Evolutionary conservation across 768 basidiomycete species (phyloP), one percentile per base, ranked within the genome.

Genomic region (Collybia mongolica): DNA sequence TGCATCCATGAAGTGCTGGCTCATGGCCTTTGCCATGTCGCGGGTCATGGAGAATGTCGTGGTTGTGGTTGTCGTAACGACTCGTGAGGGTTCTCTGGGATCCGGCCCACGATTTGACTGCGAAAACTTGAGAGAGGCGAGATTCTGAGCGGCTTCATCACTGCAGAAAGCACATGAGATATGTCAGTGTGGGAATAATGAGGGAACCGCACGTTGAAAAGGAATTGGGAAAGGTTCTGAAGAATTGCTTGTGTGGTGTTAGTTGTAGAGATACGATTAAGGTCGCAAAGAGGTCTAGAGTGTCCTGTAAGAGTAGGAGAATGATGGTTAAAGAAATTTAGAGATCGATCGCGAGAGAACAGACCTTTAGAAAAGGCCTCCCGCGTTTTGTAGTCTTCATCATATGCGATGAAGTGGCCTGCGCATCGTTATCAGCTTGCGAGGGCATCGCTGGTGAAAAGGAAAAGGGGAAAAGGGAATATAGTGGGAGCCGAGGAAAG

Each of bases 41-140:
- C 97, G 88, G 58, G 93, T 93, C 97, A 99, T 98, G 54, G 93
- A 93, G 75, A 99, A 99, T 28, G 97, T 99, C 38, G 97, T 99
- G 5, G 97, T 98, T 5, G 97, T 99, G 0, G 97, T 99, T 0
- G 97, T 99, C 62, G 97, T 99, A 65, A 99, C 90, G 70, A 99
- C 93, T 64, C 97, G 88, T 69, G 91, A 86, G 61, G 94, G 93
- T 71, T 99, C 97, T 74, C 93, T 88, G 59, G 97, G 96, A 79
- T 99, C 97, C 64, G 95, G 90, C 60, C 93, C 90, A 65, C 97
- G 92, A 75, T 94, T 96, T 48, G 97, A 98, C 74, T 99, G 97
- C 24, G 97, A 96, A 68, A 99, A 99, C 69, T 98, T 98, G 64
- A 99, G 84, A 2, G 91, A 91, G 29, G 93, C 88, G 26, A 99